These are phyloP conservation scores for Phanerochaete carnosa DNA, from an alignment of 768 basidiomycete genomes.

Conservation along the genomic window DNA sequence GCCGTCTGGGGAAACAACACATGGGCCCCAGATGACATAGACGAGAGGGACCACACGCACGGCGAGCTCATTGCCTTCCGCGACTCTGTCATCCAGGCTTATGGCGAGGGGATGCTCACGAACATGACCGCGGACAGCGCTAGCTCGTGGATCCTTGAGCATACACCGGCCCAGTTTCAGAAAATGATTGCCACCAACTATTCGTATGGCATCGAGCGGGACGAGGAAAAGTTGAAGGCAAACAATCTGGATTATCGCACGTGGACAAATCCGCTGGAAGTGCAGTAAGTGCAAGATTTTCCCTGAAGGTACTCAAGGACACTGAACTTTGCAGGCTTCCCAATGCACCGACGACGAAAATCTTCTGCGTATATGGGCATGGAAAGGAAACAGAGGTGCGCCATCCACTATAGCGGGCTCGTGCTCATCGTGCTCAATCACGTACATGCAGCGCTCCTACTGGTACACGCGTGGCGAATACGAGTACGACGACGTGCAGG, in stretches of 20 bases:
- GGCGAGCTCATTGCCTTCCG: slow-evolving; percentile 86
- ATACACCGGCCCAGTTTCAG: slow-evolving; percentile 84
- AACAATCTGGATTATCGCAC: slow-evolving; percentile 77
- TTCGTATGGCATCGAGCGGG: slow-evolving; percentile 83
- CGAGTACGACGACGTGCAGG: slow-evolving; percentile 57
- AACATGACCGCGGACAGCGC: slow-evolving; percentile 84
- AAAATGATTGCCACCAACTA: slow-evolving; percentile 85
- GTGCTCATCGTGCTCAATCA: slow-evolving; percentile 4
- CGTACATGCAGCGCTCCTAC: slow-evolving; percentile 64
- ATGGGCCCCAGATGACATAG: slow-evolving; percentile 77
- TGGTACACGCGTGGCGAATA: slow-evolving; percentile 79
- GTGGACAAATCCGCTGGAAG: slow-evolving; percentile 91
- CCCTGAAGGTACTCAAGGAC: not conserved
- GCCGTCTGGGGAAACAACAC: slow-evolving; percentile 77
- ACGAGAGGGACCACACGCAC: slow-evolving; percentile 54
- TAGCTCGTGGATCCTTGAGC: slow-evolving; percentile 74
- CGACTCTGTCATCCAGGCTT: slow-evolving; percentile 16
- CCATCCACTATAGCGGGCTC: slow-evolving; percentile 6
- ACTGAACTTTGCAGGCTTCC: slow-evolving; percentile 56
- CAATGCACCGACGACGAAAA: slow-evolving; percentile 85
- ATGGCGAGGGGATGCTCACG: slow-evolving; percentile 20
- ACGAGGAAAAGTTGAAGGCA: slow-evolving; percentile 54
- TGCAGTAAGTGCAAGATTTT: slow-evolving; percentile 41
- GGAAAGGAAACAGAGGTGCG: slow-evolving; percentile 92
- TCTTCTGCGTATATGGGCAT: slow-evolving; percentile 91